phyloP scores from a whole-genome alignment of 139 green algal genomes.

The Ettlia oleoabundans region DNA sequence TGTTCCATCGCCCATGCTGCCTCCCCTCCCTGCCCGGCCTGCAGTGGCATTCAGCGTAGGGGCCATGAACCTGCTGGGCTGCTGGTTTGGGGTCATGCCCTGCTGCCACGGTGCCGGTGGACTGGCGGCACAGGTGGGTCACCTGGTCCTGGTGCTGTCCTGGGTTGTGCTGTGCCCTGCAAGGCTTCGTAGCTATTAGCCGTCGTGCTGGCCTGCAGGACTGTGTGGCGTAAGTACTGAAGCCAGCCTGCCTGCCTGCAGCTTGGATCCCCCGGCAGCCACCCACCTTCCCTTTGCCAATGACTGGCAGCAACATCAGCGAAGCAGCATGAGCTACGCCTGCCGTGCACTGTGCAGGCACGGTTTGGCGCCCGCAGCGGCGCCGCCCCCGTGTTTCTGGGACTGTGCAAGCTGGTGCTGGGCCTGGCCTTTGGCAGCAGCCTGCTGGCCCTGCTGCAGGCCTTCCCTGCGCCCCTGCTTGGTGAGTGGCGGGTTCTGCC shows the following conservation, averaged over 20 bases:
- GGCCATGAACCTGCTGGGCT: slow-evolving; percentile 74
- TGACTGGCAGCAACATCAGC: too few relatives aligned
- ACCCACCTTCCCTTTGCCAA: too few relatives aligned
- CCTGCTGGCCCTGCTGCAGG: slow-evolving; percentile 60
- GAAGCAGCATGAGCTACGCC: too few relatives aligned
- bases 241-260: too few relatives aligned
- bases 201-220: too few relatives aligned
- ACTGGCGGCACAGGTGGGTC: slow-evolving; percentile 71
- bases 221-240: too few relatives aligned
- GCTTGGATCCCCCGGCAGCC: too few relatives aligned
- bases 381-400: slow-evolving; percentile 75
- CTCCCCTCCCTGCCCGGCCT: not conserved
- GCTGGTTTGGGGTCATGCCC: slow-evolving; percentile 83
- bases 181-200: too few relatives aligned
- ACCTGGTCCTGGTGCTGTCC: not conserved
- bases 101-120: slow-evolving; percentile 82
- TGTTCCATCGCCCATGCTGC: too few relatives aligned
- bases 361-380: slow-evolving; percentile 77
- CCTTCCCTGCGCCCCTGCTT: slow-evolving; percentile 72
- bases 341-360: too few relatives aligned
- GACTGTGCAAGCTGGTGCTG: slow-evolving; percentile 69
- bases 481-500: slow-evolving; percentile 61
- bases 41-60: slow-evolving; percentile 70
- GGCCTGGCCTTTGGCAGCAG: slow-evolving; percentile 74
- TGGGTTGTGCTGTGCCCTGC: not conserved